Base-by-base conservation (phyloP, 1,139 yeast species). In the Geotrichum fermentans region DNA sequence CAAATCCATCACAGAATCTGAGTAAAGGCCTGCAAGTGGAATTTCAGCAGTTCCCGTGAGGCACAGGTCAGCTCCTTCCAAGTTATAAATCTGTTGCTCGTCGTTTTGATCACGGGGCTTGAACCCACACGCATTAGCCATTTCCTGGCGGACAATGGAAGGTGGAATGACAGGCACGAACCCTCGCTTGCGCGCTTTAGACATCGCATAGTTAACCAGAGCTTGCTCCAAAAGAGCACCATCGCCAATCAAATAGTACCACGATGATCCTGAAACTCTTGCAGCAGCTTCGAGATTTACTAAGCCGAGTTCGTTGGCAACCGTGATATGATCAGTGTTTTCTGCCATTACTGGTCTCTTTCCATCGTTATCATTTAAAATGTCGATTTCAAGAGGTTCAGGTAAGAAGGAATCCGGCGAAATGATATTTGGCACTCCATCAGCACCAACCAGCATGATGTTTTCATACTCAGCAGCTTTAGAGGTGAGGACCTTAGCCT, bases 41-140 rank as follows among this genome's bases (percentile, higher is more conserved):
- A 94, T 90, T 62, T 94, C 99, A 0, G 98, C 96, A 0, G 99
- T 94, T 1, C 97, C 98, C 0, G 92, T 83, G 35, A 94, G 70
- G 38, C 95, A 83, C 47, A 83, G 67, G 38, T 77, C 79, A 14
- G 65, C 61, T 13, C 65, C 70, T 43, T 88, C 63, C 16, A 52
- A 24, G 45, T 76, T 76, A 65, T 90, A 94, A 0, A 89, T 82
- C 62, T 94, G 99, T 49, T 82, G 82, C 59, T 89, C 97, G 51
- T 82, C 80, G 58, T 86, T 85, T 58, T 82, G 83, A 62, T 92
- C 98, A 52, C 95, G 79, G 8, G 99, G 99, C 62, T 83, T 82
- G 69, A 90, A 94, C 0, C 99, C 99, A 71, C 98, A 94, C 0
- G 97, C 97, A 55, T 74, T 71, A 0, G 90, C 80, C 10, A 88